These are phyloP conservation scores for Colletotrichum lupini DNA, from an alignment of 2,329 filamentous ascomycete species.

Conservation along the genomic window DNA sequence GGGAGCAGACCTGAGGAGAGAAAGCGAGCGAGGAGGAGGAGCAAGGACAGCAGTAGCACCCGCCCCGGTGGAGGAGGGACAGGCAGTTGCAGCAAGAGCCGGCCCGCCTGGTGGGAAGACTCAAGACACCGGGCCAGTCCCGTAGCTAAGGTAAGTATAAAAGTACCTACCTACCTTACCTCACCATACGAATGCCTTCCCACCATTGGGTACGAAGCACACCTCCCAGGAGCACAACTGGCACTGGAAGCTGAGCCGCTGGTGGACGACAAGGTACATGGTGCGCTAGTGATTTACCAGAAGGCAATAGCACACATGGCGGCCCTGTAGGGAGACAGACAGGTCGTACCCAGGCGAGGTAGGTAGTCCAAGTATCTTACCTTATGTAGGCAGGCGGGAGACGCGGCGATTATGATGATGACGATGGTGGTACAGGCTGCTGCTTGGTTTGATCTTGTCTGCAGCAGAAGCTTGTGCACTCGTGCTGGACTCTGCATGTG, in stretches of 20 bases:
- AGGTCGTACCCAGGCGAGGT: no score
- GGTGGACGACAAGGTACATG: constrained; percentile 3
- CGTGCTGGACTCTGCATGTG: background rate
- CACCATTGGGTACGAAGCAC: background rate
- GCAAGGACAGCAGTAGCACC: constrained; percentile 1
- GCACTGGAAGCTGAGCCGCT: background rate
- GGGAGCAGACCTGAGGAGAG: constrained; percentile 1
- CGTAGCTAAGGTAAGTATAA: background rate
- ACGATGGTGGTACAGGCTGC: background rate
- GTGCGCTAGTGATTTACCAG: background rate
- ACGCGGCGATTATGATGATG: background rate
- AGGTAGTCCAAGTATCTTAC: background rate
- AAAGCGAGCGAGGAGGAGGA: constrained; percentile 19
- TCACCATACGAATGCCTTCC: background rate
- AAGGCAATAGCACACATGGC: background rate
- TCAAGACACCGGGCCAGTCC: background rate
- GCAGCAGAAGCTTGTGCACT: background rate
- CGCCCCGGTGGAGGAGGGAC: constrained; percentile 18
- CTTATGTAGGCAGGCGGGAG: background rate
- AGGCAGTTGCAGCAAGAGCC: constrained; percentile 4
- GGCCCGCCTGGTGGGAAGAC: background rate
- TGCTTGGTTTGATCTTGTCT: background rate
- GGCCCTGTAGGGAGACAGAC: background rate
- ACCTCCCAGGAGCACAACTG: background rate
- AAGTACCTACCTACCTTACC: background rate